Evolutionary conservation across 2,329 filamentous ascomycete genomes (phyloP).

Genomic region (Cercospora janseana): DNA sequence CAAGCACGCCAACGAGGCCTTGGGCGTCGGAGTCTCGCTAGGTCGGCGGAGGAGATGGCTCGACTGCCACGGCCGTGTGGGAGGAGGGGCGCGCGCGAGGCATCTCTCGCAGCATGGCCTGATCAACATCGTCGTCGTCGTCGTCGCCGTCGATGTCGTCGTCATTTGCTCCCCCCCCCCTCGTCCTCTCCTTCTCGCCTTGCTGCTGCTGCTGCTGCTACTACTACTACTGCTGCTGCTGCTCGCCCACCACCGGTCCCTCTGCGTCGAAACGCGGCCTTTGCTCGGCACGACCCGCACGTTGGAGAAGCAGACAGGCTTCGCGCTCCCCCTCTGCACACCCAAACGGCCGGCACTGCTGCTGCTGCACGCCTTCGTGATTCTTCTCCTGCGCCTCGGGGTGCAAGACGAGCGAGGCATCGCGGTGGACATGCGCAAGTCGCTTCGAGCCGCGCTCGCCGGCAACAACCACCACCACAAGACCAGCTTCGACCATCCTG

Average conservation of each 20-base stretch:
- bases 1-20: background rate
- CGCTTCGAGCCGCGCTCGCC: conserved; percentile 7
- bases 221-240: background rate
- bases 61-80: too few relatives aligned
- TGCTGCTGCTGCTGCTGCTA: background rate
- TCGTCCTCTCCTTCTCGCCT: too few relatives aligned
- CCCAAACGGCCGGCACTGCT: background rate
- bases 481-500: conserved; percentile 8
- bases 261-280: background rate
- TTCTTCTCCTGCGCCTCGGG: background rate
- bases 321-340: background rate
- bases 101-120: too few relatives aligned
- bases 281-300: background rate
- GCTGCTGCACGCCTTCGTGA: too few relatives aligned
- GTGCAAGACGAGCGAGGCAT: background rate
- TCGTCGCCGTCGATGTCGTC: too few relatives aligned
- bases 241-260: background rate
- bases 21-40: too few relatives aligned
- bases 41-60: too few relatives aligned
- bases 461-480: background rate
- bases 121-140: too few relatives aligned
- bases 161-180: too few relatives aligned
- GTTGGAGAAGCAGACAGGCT: background rate
- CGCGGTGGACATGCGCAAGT: conserved; percentile 6
- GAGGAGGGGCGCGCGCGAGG: too few relatives aligned